Evolutionary conservation across 768 basidiomycete genomes (phyloP).

Genomic region (Termitomyces sp.): DNA sequence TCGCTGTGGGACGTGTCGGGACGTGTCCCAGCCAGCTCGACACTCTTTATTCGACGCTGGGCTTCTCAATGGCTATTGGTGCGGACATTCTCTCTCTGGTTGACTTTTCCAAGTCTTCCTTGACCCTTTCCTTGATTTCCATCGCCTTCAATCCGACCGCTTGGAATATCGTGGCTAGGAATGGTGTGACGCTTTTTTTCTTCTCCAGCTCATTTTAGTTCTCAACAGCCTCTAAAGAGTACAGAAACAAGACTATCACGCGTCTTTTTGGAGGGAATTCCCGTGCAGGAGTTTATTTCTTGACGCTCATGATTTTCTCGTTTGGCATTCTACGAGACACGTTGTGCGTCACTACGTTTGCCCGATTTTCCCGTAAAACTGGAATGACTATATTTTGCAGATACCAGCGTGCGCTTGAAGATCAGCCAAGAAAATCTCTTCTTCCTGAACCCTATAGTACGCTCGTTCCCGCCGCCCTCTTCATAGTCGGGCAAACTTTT

Average conservation of each 20-base stretch:
- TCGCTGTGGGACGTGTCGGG: not conserved
- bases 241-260: constrained; percentile 85
- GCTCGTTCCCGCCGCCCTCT: constrained; percentile 54
- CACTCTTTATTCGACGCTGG: constrained; percentile 8
- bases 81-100: constrained; percentile 29
- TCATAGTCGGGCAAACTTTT: constrained; percentile 74
- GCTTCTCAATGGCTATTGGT: constrained; percentile 15
- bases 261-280: constrained; percentile 75
- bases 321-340: constrained; percentile 84
- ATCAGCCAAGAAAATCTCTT: constrained; percentile 68
- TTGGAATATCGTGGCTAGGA: constrained; percentile 94
- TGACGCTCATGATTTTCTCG: constrained; percentile 80
- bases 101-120: constrained; percentile 60
- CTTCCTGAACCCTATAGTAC: constrained; percentile 66
- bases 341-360: constrained; percentile 49
- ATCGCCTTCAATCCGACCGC: constrained; percentile 91
- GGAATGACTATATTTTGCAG: constrained; percentile 30
- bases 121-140: constrained; percentile 61
- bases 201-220: not conserved
- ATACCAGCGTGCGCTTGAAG: constrained; percentile 67
- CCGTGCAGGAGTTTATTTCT: constrained; percentile 78
- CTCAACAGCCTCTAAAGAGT: constrained; percentile 31
- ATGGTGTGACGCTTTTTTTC: constrained; percentile 51
- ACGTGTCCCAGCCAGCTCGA: constrained; percentile 2
- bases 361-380: not conserved